phyloP scores from a whole-genome alignment of 2,329 filamentous ascomycete species.

The Nemania sp. region DNA sequence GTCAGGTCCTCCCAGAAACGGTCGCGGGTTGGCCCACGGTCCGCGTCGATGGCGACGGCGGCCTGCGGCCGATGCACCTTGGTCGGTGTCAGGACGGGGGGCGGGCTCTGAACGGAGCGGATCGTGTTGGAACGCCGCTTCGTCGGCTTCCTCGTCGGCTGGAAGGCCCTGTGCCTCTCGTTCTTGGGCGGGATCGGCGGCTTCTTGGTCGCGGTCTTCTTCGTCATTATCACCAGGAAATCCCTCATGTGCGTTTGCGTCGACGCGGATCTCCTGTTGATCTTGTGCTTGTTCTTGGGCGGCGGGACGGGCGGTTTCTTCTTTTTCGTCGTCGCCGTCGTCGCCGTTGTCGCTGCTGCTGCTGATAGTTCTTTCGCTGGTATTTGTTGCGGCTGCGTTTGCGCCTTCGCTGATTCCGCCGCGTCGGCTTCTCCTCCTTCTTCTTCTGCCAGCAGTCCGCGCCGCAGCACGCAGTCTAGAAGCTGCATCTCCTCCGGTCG shows the following conservation, averaged over 20 bases:
- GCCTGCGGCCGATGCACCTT: conserved; percentile 14
- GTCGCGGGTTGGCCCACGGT: conserved; percentile 18
- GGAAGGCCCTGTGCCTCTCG: background rate
- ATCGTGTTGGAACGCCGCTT: conserved; percentile 7
- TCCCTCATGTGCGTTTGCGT: no score
- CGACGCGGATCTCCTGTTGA: no score
- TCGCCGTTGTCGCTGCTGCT: no score
- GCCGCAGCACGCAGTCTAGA: conserved; percentile 23
- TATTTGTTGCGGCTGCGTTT: no score
- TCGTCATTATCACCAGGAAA: background rate
- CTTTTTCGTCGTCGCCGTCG: background rate
- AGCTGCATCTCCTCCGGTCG: conserved; percentile 24
- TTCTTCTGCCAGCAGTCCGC: conserved; percentile 11
- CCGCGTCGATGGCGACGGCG: conserved; percentile 12
- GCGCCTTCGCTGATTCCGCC: no score
- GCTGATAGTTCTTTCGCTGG: no score
- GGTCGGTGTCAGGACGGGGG: background rate
- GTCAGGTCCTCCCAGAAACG: conserved; percentile 18
- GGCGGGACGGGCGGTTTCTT: background rate
- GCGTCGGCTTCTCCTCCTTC: no score
- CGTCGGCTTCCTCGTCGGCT: background rate
- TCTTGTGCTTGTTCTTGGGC: no score
- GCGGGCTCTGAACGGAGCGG: background rate
- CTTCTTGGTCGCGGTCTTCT: background rate
- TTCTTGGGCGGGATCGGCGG: conserved; percentile 18